Conservation (phyloP, 208 protist species). For the Acanthamoeba healyi region DNA sequence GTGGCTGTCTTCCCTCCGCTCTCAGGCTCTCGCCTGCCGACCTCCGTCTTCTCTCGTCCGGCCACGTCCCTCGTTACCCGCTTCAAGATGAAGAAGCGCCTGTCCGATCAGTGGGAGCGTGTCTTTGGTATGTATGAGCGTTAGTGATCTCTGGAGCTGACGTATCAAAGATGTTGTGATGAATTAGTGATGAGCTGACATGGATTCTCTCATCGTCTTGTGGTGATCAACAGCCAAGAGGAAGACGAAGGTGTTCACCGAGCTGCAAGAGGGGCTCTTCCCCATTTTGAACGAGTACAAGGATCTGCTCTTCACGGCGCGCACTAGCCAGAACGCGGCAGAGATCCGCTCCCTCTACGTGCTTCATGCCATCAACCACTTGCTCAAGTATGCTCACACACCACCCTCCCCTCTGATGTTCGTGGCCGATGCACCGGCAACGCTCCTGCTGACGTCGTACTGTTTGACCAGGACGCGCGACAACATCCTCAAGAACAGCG, state of each 20-base stretch:
- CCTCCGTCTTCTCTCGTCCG: background rate
- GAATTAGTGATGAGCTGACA: too few species aligned
- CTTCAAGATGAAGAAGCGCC: slow-evolving; percentile 42
- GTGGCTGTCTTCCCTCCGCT: background rate
- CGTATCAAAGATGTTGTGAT: background rate
- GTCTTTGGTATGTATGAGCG: slow-evolving; percentile 35
- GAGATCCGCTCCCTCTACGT: slow-evolving; percentile 30
- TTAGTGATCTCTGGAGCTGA: too few species aligned
- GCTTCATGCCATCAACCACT: slow-evolving; percentile 66
- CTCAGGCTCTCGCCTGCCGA: background rate
- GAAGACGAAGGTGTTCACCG: background rate
- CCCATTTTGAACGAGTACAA: slow-evolving; percentile 57
- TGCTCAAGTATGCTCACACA: slow-evolving; percentile 31
- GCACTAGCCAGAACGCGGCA: background rate
- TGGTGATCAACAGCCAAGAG: background rate
- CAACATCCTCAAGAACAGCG: slow-evolving; percentile 18
- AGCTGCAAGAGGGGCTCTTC: slow-evolving; percentile 52
- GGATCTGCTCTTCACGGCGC: slow-evolving; percentile 19
- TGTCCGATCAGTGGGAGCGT: slow-evolving; percentile 15
- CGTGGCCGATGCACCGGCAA: too few species aligned
- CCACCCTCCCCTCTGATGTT: too few species aligned
- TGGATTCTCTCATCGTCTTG: too few species aligned
- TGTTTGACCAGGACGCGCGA: slow-evolving; percentile 46
- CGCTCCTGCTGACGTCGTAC: too few species aligned
- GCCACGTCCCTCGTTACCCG: slow-evolving; percentile 18